A percentile compares a stretch with the other conserved stretches of the same genome.
phyloP scores from a whole-genome alignment of 352 stramenopile genomes.

The Elongisporangium undulatum region DNA sequence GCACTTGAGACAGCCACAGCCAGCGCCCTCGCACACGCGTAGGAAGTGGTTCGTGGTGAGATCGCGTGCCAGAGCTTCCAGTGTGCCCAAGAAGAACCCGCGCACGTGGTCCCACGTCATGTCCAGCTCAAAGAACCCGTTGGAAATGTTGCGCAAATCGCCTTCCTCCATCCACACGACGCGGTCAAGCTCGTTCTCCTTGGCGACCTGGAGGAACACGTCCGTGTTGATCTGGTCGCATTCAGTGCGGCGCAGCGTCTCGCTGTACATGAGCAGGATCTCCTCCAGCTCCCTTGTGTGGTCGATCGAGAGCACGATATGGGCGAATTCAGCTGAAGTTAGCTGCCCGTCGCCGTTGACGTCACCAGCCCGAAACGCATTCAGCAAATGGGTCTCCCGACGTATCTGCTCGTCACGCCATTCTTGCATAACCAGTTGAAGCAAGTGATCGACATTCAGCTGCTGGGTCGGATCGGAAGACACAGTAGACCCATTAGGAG shows the following conservation, averaged over 20 bases:
- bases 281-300: conserved; percentile 52
- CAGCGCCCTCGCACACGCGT: conserved; percentile 60
- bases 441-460: conserved; percentile 69
- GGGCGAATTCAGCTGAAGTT: conserved; percentile 70
- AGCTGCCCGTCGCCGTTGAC: conserved; percentile 77
- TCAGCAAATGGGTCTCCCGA: conserved; percentile 56
- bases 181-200: conserved; percentile 69
- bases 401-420: conserved; percentile 69
- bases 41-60: conserved; percentile 47
- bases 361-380: conserved; percentile 73
- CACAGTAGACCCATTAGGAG: background rate
- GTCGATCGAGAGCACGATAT: conserved; percentile 80
- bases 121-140: conserved; percentile 57
- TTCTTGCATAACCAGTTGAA: conserved; percentile 60
- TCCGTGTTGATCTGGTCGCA: conserved; percentile 50
- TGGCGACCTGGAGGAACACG: conserved; percentile 68
- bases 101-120: conserved; percentile 51
- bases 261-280: conserved; percentile 79
- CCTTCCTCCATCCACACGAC: conserved; percentile 65
- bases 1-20: conserved; percentile 79
- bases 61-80: conserved; percentile 56
- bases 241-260: conserved; percentile 62
- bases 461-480: conserved; percentile 4
- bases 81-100: conserved; percentile 63
- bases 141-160: conserved; percentile 64